Conservation (phyloP, 371 early-diverging fungal species). For the Mycotypha africana region DNA sequence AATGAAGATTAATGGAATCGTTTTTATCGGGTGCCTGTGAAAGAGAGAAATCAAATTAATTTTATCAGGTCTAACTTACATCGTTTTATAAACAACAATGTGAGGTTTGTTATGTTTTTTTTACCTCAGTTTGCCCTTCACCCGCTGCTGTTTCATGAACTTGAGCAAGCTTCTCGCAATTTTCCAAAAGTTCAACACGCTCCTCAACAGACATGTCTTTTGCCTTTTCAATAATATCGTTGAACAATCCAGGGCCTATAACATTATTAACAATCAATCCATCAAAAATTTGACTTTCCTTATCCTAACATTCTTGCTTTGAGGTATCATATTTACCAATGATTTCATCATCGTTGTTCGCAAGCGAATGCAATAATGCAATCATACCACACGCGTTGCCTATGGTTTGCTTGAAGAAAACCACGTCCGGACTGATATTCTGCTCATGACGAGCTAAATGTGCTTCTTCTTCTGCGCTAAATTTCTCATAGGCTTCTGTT, state of each 20-base stretch:
- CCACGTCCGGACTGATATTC: constrained; percentile 51
- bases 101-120: no score
- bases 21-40: constrained; percentile 63
- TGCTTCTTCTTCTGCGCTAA: constrained; percentile 48
- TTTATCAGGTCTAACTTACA: no score
- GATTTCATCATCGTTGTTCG: constrained; percentile 49
- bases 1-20: constrained; percentile 77
- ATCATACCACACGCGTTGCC: constrained; percentile 91
- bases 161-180: constrained; percentile 46
- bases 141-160: constrained; percentile 57
- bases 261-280: neutral
- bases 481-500: constrained; percentile 55
- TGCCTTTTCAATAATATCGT: constrained; percentile 57
- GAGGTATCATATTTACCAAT: constrained; percentile 25
- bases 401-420: constrained; percentile 86
- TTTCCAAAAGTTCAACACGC: constrained; percentile 66
- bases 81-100: no score
- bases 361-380: constrained; percentile 71
- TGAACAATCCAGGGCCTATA: constrained; percentile 53
- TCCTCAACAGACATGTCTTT: constrained; percentile 59
- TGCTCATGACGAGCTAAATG: constrained; percentile 48
- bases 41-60: no score
- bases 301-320: no score
- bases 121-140: constrained; percentile 74
- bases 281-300: no score